Conservation (phyloP, 352 stramenopile species). For the Phytopythium aichiense region DNA sequence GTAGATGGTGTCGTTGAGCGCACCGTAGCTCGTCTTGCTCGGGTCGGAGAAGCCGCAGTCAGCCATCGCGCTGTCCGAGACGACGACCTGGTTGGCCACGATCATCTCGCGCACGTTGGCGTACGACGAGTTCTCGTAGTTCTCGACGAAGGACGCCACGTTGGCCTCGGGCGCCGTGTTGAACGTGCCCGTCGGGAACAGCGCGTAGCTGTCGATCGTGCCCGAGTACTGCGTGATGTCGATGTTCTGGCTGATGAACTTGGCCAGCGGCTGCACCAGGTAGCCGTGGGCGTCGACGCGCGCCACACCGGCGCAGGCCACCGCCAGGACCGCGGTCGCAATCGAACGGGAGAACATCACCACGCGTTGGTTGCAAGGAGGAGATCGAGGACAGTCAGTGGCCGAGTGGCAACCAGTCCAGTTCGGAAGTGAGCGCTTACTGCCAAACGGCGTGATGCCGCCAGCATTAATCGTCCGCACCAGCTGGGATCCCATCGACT, state of each 20-base stretch:
- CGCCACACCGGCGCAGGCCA: conserved; percentile 9
- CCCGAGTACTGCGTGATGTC: conserved; percentile 38
- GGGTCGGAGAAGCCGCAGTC: conserved; percentile 42
- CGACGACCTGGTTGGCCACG: conserved; percentile 28
- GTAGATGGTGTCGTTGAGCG: conserved; percentile 32
- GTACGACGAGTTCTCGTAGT: conserved; percentile 38
- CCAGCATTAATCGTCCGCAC: not conserved
- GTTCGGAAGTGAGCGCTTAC: not conserved
- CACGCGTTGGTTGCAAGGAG: not conserved
- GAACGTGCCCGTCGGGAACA: conserved; percentile 31
- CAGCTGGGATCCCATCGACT: not conserved
- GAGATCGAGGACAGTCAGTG: not conserved
- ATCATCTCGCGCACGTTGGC: conserved; percentile 34
- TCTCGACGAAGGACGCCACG: conserved; percentile 29
- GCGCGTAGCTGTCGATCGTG: conserved; percentile 33
- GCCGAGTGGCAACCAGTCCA: not conserved
- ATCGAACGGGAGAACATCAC: conserved; percentile 1
- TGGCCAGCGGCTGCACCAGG: conserved; percentile 30
- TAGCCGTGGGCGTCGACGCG: conserved; percentile 29
- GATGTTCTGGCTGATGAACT: conserved; percentile 28
- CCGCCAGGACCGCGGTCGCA: conserved; percentile 5
- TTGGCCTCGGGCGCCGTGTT: conserved; percentile 26
- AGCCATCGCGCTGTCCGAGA: conserved; percentile 16
- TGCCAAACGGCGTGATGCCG: not conserved
- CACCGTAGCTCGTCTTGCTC: conserved; percentile 22